phyloP scores from a whole-genome alignment of 192 early-diverging fungal genomes.

The Kappamyces sp. region DNA sequence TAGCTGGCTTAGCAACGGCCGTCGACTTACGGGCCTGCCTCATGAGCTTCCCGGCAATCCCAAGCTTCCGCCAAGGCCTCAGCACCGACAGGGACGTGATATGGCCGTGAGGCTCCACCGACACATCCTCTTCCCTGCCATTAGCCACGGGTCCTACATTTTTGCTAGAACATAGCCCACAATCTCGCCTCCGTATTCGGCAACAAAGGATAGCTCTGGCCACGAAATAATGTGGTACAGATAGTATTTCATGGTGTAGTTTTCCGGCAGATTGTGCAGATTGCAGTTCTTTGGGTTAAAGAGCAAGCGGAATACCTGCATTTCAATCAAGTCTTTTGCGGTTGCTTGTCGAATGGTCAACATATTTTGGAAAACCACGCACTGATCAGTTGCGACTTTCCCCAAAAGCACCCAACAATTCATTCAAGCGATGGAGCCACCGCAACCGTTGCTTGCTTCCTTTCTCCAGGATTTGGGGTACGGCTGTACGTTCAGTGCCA shows the following conservation, averaged over 20 bases:
- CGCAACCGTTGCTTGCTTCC: conserved; percentile 5
- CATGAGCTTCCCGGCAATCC: conserved; percentile 98
- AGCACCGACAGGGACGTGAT: conserved; percentile 96
- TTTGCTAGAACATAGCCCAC: conserved; percentile 98
- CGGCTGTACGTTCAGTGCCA: conserved; percentile 13
- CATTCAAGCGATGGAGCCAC: neutral
- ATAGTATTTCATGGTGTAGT: conserved; percentile 99
- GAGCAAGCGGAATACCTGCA: conserved; percentile 51
- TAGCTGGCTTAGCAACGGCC: conserved; percentile 17
- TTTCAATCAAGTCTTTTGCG: conserved; percentile 77
- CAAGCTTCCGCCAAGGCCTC: conserved; percentile 91
- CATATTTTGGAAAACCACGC: conserved; percentile 18
- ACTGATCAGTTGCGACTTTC: neutral
- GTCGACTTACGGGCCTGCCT: conserved; percentile 67
- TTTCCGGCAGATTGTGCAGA: conserved; percentile 94
- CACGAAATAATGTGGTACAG: conserved; percentile 32
- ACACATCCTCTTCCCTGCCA: conserved; percentile 73
- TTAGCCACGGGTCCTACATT: conserved; percentile 58
- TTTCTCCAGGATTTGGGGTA: conserved; percentile 30
- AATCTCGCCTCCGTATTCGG: conserved; percentile 84
- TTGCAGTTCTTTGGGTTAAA: conserved; percentile 64
- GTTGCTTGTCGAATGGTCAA: conserved; percentile 72
- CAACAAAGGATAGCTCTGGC: conserved; percentile 82
- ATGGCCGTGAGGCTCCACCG: conserved; percentile 76
- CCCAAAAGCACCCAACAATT: neutral